Evolutionary conservation across 352 stramenopile species (phyloP).

Genomic region (Plasmopara halstedii): DNA sequence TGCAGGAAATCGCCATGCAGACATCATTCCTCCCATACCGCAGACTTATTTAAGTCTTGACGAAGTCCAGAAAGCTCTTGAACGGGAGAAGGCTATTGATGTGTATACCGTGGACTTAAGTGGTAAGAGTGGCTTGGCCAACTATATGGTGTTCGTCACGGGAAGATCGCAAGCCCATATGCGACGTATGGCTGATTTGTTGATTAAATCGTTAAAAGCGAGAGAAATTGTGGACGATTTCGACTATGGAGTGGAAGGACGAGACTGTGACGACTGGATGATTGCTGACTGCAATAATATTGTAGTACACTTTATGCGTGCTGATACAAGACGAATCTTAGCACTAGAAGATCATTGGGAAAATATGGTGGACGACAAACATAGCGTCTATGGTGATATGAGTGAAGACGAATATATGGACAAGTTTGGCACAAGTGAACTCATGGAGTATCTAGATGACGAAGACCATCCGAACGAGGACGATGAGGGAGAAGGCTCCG

Average conservation of each 20-base stretch:
- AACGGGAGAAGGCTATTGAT: conserved; percentile 68
- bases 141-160: conserved; percentile 88
- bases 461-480: conserved; percentile 39
- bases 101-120: conserved; percentile 68
- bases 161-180: conserved; percentile 78
- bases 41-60: conserved; percentile 71
- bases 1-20: conserved; percentile 57
- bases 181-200: conserved; percentile 81
- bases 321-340: conserved; percentile 66
- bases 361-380: conserved; percentile 79
- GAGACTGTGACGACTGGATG: conserved; percentile 90
- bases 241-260: conserved; percentile 77
- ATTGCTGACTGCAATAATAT: conserved; percentile 88
- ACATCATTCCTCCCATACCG: conserved; percentile 58
- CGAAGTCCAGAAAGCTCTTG: conserved; percentile 55
- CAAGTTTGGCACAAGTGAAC: conserved; percentile 77
- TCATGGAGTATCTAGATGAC: conserved; percentile 75
- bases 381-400: conserved; percentile 73
- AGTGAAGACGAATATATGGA: conserved; percentile 84
- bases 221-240: conserved; percentile 62
- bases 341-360: conserved; percentile 77
- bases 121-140: conserved; percentile 73
- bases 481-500: conserved; percentile 26
- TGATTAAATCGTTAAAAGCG: conserved; percentile 81
- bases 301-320: conserved; percentile 84